Conservation (phyloP, 192 early-diverging fungal species). For the Dissophora ornata region DNA sequence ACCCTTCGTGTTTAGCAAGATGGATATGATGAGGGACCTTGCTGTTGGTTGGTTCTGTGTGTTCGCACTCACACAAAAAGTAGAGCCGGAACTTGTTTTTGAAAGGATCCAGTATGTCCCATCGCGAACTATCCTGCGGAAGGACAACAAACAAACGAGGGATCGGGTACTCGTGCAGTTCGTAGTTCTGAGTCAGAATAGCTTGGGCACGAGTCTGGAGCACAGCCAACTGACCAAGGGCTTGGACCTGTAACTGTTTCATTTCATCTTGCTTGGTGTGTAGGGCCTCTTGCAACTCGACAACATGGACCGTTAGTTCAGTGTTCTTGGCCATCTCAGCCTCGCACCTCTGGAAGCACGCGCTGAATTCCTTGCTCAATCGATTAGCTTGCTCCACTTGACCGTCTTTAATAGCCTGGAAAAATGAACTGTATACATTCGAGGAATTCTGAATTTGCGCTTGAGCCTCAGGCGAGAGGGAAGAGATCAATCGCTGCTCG, state of each 20-base stretch:
- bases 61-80: conserved; percentile 38
- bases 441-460: too few relatives aligned
- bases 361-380: too few relatives aligned
- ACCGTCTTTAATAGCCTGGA: too few relatives aligned
- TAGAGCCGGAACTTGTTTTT: conserved; percentile 25
- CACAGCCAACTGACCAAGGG: conserved; percentile 7
- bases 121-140: background rate
- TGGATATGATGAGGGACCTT: too few relatives aligned
- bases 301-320: background rate
- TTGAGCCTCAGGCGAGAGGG: background rate
- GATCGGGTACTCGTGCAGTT: conserved; percentile 12
- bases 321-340: conserved; percentile 10
- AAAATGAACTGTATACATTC: too few relatives aligned
- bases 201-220: conserved; percentile 18
- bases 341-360: too few relatives aligned
- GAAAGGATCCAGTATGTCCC: background rate
- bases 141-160: conserved; percentile 28
- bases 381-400: too few relatives aligned
- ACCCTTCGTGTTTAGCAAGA: too few relatives aligned
- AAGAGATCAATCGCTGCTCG: conserved; percentile 15
- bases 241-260: background rate
- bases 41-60: conserved; percentile 6
- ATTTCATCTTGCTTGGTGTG: background rate
- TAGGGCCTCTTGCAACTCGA: conserved; percentile 1
- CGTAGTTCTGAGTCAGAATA: conserved; percentile 13